Evolutionary conservation across 805 yeast species (phyloP).

Genomic region (Metschnikowia anglica): DNA sequence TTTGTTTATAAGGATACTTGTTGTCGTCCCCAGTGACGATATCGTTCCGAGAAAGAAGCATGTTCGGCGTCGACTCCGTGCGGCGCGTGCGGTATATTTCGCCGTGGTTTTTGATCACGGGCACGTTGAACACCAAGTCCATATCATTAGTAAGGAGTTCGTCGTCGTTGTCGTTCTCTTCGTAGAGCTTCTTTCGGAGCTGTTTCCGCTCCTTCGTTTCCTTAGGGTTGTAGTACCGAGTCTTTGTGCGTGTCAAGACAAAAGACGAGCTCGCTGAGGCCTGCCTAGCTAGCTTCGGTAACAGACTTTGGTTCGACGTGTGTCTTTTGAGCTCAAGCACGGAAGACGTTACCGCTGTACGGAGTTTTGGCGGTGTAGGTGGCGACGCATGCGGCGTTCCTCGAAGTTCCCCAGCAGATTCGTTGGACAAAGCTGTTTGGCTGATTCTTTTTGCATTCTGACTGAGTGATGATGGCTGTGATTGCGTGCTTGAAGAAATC

Average conservation of each 20-base stretch:
- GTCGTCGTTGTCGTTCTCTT: constrained; percentile 43
- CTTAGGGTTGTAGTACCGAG: constrained; percentile 33
- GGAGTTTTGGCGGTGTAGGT: constrained; percentile 14
- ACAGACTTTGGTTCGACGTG: constrained; percentile 4
- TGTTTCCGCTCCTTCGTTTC: constrained; percentile 41
- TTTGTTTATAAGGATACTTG: constrained; percentile 24
- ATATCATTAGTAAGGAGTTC: constrained; percentile 38
- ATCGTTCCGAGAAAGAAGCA: constrained; percentile 29
- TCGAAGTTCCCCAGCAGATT: constrained; percentile 1
- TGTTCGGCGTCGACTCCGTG: constrained; percentile 16
- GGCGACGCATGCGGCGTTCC: constrained; percentile 5
- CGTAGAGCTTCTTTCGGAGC: constrained; percentile 39
- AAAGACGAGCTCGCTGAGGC: constrained; percentile 20
- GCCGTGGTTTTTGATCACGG: constrained; percentile 38
- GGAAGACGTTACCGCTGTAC: constrained; percentile 19
- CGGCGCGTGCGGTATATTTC: constrained; percentile 28
- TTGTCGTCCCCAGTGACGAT: constrained; percentile 26
- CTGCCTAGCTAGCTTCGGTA: constrained; percentile 12
- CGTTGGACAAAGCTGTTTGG: neutral
- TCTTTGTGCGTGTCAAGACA: constrained; percentile 33
- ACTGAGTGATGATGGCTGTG: neutral
- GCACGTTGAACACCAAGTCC: constrained; percentile 45
- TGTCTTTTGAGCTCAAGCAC: constrained; percentile 8
- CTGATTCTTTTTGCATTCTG: no score
- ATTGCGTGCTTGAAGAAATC: constrained; percentile 13